phyloP scores from a whole-genome alignment of 2,329 filamentous ascomycete genomes.

The Macrophomina phaseolina region DNA sequence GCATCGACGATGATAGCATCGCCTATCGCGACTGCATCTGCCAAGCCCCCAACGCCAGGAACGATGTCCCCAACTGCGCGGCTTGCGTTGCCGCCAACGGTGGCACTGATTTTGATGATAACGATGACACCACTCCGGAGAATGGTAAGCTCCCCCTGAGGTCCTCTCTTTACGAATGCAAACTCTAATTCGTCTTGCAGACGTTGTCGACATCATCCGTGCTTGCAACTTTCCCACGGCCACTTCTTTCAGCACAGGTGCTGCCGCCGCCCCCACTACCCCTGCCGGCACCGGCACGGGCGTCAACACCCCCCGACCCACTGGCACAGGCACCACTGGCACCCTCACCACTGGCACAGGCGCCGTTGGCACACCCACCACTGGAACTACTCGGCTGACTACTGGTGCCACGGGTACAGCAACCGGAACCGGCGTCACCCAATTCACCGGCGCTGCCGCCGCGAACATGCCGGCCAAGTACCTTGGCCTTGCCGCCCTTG shows the following conservation, averaged over 20 bases:
- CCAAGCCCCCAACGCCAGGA: conserved; percentile 34
- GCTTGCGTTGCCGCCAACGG: conserved; percentile 35
- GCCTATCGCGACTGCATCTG: conserved; percentile 39
- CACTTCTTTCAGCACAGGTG: conserved; percentile 32
- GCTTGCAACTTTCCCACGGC: conserved; percentile 40
- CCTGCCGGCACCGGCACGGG: conserved; percentile 22
- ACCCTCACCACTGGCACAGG: neutral
- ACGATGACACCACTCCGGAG: conserved; percentile 30
- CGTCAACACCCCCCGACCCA: neutral
- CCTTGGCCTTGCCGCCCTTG: neutral
- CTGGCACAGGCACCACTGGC: neutral
- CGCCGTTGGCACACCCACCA: neutral
- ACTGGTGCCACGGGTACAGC: neutral
- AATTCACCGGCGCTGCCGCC: conserved; percentile 3
- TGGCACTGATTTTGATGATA: conserved; percentile 32
- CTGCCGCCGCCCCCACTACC: conserved; percentile 20
- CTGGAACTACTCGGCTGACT: conserved; percentile 2
- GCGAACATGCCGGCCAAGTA: neutral
- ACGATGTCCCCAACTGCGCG: conserved; percentile 38
- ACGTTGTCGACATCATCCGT: conserved; percentile 38
- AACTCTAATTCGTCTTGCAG: conserved; percentile 19
- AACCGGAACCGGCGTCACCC: neutral
- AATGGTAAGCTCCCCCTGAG: conserved; percentile 29
- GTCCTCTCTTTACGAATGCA: neutral
- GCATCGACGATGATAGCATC: conserved; percentile 3